Evolutionary conservation across 2,329 filamentous ascomycete genomes (phyloP).

Genomic region (Microsporum ferrugineum): DNA sequence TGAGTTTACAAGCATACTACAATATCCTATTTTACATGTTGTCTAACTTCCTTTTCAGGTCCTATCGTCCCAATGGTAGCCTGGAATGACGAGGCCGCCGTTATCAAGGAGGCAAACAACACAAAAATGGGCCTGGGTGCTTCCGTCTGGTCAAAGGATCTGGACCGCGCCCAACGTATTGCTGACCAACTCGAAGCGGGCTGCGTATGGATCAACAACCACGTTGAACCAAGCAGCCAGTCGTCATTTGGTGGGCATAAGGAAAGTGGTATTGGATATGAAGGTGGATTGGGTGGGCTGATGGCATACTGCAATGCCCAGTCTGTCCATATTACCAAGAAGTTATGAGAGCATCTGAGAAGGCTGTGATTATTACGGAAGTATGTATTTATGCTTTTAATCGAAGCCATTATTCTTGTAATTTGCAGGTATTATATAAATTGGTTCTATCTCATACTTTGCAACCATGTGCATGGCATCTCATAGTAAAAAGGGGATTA

Average conservation of each 20-base stretch:
- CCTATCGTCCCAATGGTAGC: conserved; percentile 53
- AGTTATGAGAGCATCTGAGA: not conserved
- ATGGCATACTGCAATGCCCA: conserved; percentile 32
- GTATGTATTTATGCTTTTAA: no score
- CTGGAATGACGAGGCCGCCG: conserved; percentile 51
- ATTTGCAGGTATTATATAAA: no score
- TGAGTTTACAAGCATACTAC: conserved; percentile 18
- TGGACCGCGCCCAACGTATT: conserved; percentile 41
- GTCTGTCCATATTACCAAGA: conserved; percentile 24
- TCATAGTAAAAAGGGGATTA: not conserved
- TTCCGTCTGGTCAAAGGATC: conserved; percentile 47
- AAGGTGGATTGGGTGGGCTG: conserved; percentile 35
- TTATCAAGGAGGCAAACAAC: conserved; percentile 45
- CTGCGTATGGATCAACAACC: conserved; percentile 49
- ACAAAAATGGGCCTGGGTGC: conserved; percentile 44
- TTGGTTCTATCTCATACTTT: no score
- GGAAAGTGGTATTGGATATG: conserved; percentile 40
- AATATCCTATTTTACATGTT: not conserved
- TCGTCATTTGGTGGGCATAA: conserved; percentile 43
- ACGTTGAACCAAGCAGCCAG: conserved; percentile 21
- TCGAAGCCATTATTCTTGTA: no score
- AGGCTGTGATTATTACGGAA: no score
- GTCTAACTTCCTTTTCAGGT: conserved; percentile 23
- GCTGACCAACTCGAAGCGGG: conserved; percentile 47
- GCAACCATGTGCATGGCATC: not conserved